A percentile compares a stretch with the other conserved stretches of the same genome.
Conservation (phyloP, 2,329 filamentous ascomycete species). For the Aspergillus fischeri region DNA sequence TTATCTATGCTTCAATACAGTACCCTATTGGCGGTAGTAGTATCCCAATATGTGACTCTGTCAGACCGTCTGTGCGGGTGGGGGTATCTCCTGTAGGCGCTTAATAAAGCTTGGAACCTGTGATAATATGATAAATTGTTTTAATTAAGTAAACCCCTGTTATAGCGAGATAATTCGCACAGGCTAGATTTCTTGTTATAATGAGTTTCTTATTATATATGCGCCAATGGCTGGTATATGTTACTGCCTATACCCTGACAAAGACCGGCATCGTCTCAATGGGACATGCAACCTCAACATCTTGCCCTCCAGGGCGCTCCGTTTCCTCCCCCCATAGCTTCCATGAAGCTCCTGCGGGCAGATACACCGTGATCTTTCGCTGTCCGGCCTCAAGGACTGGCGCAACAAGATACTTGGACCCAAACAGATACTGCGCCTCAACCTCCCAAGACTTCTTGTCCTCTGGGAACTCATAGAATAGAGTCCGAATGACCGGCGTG, state of each 20-base stretch:
- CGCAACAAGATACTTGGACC: constrained; percentile 54
- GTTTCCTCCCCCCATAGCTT: constrained; percentile 34
- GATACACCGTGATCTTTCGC: constrained; percentile 47
- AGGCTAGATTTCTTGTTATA: too few species aligned
- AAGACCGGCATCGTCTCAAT: constrained; percentile 49
- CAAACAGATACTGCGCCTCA: constrained; percentile 63
- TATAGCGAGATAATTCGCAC: too few species aligned
- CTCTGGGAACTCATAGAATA: constrained; percentile 61
- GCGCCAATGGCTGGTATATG: too few species aligned
- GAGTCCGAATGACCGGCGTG: constrained; percentile 57
- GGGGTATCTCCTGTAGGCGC: too few species aligned
- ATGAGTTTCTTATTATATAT: too few species aligned
- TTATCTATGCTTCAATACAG: too few species aligned
- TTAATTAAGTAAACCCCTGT: too few species aligned
- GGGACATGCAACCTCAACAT: constrained; percentile 41
- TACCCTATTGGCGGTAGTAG: too few species aligned
- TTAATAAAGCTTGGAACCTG: too few species aligned
- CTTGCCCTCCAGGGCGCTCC: constrained; percentile 36
- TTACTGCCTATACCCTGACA: constrained; percentile 10
- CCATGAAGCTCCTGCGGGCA: constrained; percentile 50
- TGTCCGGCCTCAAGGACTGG: constrained; percentile 53
- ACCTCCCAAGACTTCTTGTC: constrained; percentile 54
- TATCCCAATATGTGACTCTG: too few species aligned
- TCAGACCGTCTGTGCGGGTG: too few species aligned
- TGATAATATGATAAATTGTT: too few species aligned